Conservation (phyloP, 164 flowering plant species). For the Tetracentron sinense region DNA sequence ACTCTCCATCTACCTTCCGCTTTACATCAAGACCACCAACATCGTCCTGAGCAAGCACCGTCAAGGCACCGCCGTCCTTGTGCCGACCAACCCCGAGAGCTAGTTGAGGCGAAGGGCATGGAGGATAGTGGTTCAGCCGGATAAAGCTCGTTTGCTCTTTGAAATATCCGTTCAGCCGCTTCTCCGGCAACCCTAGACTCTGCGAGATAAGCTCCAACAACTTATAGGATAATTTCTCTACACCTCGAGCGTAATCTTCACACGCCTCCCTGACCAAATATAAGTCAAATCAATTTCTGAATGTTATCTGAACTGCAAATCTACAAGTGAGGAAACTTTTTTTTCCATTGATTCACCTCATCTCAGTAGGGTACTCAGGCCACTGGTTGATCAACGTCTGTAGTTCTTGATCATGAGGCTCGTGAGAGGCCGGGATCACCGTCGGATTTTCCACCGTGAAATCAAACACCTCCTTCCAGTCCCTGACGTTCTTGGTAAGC, state of each 20-base stretch:
- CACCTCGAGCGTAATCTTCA: slow-evolving; percentile 30
- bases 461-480: slow-evolving; percentile 69
- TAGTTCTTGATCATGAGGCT: slow-evolving; percentile 25
- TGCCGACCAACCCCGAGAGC: slow-evolving; percentile 49
- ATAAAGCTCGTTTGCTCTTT: slow-evolving; percentile 27
- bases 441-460: slow-evolving; percentile 22
- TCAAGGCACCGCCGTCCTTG: slow-evolving; percentile 41
- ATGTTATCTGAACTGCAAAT: not conserved
- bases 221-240: slow-evolving; percentile 30
- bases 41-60: no score
- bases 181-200: slow-evolving; percentile 33
- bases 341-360: slow-evolving; percentile 25
- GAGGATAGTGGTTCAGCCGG: slow-evolving; percentile 45
- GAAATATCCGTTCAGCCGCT: slow-evolving; percentile 28
- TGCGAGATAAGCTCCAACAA: slow-evolving; percentile 33
- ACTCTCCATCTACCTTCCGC: slow-evolving; percentile 34
- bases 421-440: slow-evolving; percentile 24
- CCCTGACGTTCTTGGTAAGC: slow-evolving; percentile 55
- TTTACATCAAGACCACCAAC: slow-evolving; percentile 42
- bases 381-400: slow-evolving; percentile 29
- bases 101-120: slow-evolving; percentile 41
- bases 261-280: slow-evolving; percentile 24
- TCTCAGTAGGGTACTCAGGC: slow-evolving; percentile 33
- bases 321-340: not conserved
- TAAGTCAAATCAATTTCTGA: not conserved